These are phyloP conservation scores for Heritiera littoralis DNA, from an alignment of 345 rosid species.

Conservation along the genomic window DNA sequence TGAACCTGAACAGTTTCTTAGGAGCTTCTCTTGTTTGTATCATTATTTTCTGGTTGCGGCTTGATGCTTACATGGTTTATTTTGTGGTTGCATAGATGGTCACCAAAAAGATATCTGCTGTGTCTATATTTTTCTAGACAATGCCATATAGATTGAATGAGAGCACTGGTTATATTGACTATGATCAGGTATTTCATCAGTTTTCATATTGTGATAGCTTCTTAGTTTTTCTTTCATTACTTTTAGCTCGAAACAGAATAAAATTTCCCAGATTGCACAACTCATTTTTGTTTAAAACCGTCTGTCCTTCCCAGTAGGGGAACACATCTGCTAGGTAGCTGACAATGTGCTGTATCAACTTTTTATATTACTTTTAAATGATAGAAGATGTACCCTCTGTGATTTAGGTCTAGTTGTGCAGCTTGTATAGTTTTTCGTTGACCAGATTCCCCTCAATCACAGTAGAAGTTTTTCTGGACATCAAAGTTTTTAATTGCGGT, in stretches of 20 bases:
- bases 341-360: neutral
- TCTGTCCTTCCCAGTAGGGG: neutral
- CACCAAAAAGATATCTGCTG: slow-evolving; percentile 97
- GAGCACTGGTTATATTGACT: slow-evolving; percentile 93
- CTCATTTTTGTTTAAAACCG: neutral
- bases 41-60: neutral
- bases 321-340: neutral
- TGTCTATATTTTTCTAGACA: slow-evolving; percentile 96
- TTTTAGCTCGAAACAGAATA: neutral
- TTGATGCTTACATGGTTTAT: slow-evolving; percentile 19
- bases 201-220: neutral
- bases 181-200: slow-evolving; percentile 71
- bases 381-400: neutral
- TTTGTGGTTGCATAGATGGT: slow-evolving; percentile 70
- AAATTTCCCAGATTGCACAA: neutral
- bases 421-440: neutral
- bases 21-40: neutral
- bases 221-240: neutral
- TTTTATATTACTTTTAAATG: neutral
- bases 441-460: neutral
- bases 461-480: slow-evolving; percentile 12
- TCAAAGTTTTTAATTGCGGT: slow-evolving; percentile 41
- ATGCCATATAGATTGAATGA: slow-evolving; percentile 96
- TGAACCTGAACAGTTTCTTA: neutral
- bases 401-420: neutral